Evolutionary conservation across 257 asterid genomes (phyloP), one percentile per base, ranked within the genome.

Genomic region (Eustoma russellianum): DNA sequence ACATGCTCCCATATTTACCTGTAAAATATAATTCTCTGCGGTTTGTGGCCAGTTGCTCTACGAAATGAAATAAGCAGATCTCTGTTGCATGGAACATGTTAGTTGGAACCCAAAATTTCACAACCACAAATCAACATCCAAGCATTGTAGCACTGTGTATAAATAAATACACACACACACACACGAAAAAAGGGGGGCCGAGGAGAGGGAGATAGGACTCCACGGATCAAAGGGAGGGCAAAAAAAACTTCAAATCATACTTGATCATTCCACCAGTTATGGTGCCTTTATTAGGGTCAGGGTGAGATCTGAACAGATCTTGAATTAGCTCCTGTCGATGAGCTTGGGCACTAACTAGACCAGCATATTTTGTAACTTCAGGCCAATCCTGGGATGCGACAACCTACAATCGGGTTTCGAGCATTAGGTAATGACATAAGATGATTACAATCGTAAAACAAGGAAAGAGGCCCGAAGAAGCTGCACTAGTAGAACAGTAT

Each of bases 321-420:
- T 92, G 88, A 34, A 92, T 88, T 28, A 92, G 90, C 73, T 92
- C 98, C 66, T 92, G 98, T 33, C 98, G 72, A 63, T 87, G 97
- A 48, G 98, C 91, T 69, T 92, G 98, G 24, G 98, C 94, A 70
- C 90, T 84, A 48, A 92, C 98, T 76, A 92, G 65, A 19, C 97
- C 98, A 19, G 97, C 97, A 61, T 92, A 92, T 50, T 92, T 87
- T 0, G 98, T 88, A 46, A 92, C 80, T 64, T 88, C 95, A 0
- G 98, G 98, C 97, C 97, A 92, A 74, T 92, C 98, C 71, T 87
- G 97, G 17, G 98, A 92, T 13, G 98, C 98, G 48, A 92, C 98
- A 52, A 92, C 98, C 98, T 92, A 74, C 24, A 59, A 33, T 28
- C 4, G 9, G 56, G 48, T 66, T 66, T 38, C 44, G 13, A 67